Percentiles rank a stretch among this genome's conserved stretches.
phyloP scores from a whole-genome alignment of 225 moss, liverwort and hornwort genomes.

The Pleurozium schreberi region DNA sequence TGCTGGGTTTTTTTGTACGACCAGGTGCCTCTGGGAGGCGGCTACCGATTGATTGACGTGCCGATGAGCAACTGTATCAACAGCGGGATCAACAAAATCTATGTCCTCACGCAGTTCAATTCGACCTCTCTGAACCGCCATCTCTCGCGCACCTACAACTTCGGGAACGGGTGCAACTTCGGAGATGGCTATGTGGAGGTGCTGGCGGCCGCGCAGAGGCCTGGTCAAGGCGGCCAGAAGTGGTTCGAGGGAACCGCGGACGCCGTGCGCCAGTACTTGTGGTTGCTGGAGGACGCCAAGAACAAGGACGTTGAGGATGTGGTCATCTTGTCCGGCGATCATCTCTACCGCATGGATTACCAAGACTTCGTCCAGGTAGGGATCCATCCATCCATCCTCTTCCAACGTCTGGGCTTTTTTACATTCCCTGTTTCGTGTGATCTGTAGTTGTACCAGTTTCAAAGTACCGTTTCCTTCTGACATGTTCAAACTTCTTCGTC shows the following conservation, averaged over 20 bases:
- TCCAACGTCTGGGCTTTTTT: not conserved
- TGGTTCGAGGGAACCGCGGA: conserved; percentile 91
- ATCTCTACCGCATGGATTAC: conserved; percentile 96
- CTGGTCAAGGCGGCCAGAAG: conserved; percentile 46
- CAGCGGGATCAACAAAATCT: conserved; percentile 54
- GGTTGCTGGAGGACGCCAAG: conserved; percentile 84
- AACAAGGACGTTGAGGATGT: conserved; percentile 77
- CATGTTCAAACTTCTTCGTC: not conserved
- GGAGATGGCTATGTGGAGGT: conserved; percentile 58
- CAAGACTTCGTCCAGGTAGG: conserved; percentile 69
- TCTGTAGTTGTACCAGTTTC: not conserved
- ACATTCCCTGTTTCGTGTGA: not conserved
- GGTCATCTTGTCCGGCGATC: conserved; percentile 74
- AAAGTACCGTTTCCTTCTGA: not conserved
- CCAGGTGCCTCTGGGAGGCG: conserved; percentile 50
- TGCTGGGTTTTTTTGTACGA: not conserved
- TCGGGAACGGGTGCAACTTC: conserved; percentile 44
- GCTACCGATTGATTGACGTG: conserved; percentile 45
- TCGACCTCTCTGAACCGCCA: conserved; percentile 48
- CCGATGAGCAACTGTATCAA: conserved; percentile 68
- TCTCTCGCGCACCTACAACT: conserved; percentile 45
- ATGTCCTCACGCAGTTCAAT: conserved; percentile 50
- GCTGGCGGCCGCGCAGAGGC: conserved; percentile 65
- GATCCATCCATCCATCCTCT: not conserved
- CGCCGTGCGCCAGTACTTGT: conserved; percentile 76